These are phyloP conservation scores for Leishmania major DNA, from an alignment of 208 protist species.

Conservation along the genomic window DNA sequence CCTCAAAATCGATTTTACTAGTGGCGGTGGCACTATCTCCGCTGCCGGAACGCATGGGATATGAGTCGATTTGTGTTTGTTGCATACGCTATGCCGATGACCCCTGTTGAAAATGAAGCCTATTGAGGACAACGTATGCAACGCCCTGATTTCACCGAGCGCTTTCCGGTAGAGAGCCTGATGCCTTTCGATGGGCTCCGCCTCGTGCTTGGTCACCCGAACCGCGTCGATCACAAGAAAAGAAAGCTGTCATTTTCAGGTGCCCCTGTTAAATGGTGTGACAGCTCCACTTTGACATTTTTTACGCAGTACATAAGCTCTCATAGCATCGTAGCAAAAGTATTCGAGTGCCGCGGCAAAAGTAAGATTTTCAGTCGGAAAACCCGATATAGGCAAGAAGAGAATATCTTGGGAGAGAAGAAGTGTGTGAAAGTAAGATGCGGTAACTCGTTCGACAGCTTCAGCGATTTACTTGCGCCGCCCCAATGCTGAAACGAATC, in stretches of 20 bases:
- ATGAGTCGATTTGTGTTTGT: conserved; percentile 30
- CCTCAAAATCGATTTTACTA: conserved; percentile 24
- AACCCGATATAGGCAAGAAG: not conserved
- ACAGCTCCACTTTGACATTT: too few relatives aligned
- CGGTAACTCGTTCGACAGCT: not conserved
- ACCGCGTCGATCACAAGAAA: not conserved
- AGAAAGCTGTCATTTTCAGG: not conserved
- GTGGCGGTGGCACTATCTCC: conserved; percentile 7
- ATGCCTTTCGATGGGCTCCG: conserved; percentile 16
- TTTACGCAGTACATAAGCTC: not conserved
- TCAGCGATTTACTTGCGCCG: not conserved
- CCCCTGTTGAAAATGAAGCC: conserved; percentile 23
- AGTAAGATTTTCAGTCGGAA: not conserved
- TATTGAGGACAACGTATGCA: not conserved
- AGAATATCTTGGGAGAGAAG: not conserved
- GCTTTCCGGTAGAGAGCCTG: conserved; percentile 18
- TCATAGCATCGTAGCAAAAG: not conserved
- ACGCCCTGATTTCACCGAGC: not conserved
- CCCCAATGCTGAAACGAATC: not conserved
- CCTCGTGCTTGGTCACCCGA: conserved; percentile 15
- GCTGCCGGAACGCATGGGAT: conserved; percentile 18
- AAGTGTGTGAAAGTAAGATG: not conserved
- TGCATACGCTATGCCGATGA: conserved; percentile 20
- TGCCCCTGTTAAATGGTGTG: too few relatives aligned
- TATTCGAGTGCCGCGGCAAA: not conserved